A percentile compares a stretch with the other conserved stretches of the same genome.
Conservation (phyloP, 768 basidiomycete species). For the Termitomyces sp. region DNA sequence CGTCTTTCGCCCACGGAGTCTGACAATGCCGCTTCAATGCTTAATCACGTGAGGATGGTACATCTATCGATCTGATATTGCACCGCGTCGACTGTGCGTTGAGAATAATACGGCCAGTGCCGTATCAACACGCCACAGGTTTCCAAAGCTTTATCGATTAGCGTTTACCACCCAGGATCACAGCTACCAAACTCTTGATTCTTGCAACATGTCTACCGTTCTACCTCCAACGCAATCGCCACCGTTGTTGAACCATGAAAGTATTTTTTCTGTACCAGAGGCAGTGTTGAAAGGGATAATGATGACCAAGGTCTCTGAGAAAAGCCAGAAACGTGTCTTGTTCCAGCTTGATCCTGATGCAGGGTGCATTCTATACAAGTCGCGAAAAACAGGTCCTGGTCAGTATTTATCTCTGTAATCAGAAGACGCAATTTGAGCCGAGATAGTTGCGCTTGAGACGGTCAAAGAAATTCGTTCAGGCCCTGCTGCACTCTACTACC, state of each 20-base stretch:
- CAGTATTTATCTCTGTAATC: conserved; percentile 20
- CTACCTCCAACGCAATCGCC: background rate
- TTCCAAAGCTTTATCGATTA: background rate
- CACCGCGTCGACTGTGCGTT: background rate
- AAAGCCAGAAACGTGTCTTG: conserved; percentile 59
- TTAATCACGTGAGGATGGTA: background rate
- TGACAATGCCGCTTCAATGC: background rate
- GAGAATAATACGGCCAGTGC: background rate
- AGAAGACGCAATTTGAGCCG: background rate
- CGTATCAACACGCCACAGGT: background rate
- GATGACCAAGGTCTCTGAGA: conserved; percentile 79
- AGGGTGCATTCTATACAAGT: conserved; percentile 69
- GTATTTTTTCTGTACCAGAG: conserved; percentile 6
- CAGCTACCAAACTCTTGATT: background rate
- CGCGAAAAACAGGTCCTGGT: conserved; percentile 56
- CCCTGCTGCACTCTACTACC: conserved; percentile 62
- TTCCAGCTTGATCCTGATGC: conserved; percentile 74
- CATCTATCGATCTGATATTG: background rate
- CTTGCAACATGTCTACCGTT: background rate
- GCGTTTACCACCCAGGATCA: too few relatives aligned
- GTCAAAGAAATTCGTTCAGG: conserved; percentile 85
- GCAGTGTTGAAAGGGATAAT: conserved; percentile 37
- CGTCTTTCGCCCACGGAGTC: too few relatives aligned
- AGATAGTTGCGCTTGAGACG: conserved; percentile 73
- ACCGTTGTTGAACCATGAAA: background rate